Percentiles rank a stretch among this genome's conserved stretches.
phyloP scores from a whole-genome alignment of 75 land plant genomes.

The Adiantum capillusveneris region DNA sequence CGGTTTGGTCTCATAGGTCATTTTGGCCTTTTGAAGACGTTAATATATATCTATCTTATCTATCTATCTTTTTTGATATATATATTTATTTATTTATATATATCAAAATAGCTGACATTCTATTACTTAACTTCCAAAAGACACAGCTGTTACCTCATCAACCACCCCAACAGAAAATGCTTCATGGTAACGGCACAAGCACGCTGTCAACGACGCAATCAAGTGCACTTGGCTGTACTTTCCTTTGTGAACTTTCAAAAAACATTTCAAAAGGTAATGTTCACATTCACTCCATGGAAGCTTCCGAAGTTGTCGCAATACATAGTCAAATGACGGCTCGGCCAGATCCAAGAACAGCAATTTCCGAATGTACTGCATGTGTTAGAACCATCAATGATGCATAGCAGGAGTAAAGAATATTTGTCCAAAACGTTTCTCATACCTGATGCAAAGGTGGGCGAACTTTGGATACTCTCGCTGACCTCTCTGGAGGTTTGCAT shows the following conservation, averaged over 20 bases:
- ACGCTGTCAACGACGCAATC: slow-evolving; percentile 85
- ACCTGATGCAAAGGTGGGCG: slow-evolving; percentile 98
- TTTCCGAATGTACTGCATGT: slow-evolving; percentile 87
- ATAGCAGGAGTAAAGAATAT: slow-evolving; percentile 1
- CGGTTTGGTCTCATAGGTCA: no score
- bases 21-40: no score
- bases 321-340: slow-evolving; percentile 76
- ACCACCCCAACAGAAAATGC: slow-evolving; percentile 94
- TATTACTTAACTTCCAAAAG: no score
- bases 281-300: slow-evolving; percentile 97
- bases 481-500: slow-evolving; percentile 96
- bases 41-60: no score
- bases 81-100: no score
- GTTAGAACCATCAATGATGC: slow-evolving; percentile 1
- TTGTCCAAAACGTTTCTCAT: not conserved
- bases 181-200: slow-evolving; percentile 90
- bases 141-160: slow-evolving; percentile 65
- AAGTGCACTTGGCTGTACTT: slow-evolving; percentile 91
- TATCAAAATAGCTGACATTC: no score
- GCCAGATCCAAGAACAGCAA: slow-evolving; percentile 88
- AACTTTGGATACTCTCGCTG: slow-evolving; percentile 86
- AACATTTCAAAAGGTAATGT: slow-evolving; percentile 77
- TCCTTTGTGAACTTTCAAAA: slow-evolving; percentile 91
- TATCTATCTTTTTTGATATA: no score
- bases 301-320: slow-evolving; percentile 85